These are phyloP conservation scores for Triticum dicoccoides DNA, from an alignment of 176 grass and related monocot species.

Conservation along the genomic window DNA sequence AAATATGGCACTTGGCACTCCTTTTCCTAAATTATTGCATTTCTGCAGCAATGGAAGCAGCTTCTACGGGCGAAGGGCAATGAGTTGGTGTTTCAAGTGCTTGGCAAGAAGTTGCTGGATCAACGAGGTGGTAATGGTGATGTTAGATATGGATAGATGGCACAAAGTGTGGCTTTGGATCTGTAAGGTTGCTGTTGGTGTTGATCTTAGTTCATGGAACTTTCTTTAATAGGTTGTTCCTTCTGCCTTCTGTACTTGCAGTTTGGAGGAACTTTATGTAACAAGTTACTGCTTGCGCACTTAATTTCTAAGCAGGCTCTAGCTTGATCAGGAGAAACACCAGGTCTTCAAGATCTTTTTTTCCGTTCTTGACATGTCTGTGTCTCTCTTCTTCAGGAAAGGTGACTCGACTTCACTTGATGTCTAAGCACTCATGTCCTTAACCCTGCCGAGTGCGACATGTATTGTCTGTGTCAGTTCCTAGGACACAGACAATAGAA, in stretches of 20 bases:
- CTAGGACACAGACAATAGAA: slow-evolving; percentile 1
- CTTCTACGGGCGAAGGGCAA: background rate
- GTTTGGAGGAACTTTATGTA: too few relatives aligned
- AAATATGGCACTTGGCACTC: background rate
- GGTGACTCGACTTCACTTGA: background rate
- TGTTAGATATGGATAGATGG: background rate
- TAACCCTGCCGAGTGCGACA: background rate
- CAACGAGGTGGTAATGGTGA: background rate
- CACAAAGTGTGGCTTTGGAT: background rate
- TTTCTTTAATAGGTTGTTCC: too few relatives aligned
- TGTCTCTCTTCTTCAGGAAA: background rate
- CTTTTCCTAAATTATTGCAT: background rate
- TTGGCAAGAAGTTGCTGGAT: background rate
- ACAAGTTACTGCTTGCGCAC: too few relatives aligned
- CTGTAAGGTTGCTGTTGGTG: background rate
- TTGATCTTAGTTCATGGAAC: too few relatives aligned
- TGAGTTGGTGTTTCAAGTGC: background rate
- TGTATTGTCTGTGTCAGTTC: background rate
- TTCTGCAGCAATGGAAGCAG: background rate
- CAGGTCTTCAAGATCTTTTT: background rate
- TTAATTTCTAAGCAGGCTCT: background rate
- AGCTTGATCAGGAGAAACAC: background rate
- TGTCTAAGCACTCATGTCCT: background rate
- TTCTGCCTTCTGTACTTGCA: too few relatives aligned
- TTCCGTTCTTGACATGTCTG: background rate